Conservation (phyloP, 2,329 filamentous ascomycete species). For the Pseudogymnoascus sp. region DNA sequence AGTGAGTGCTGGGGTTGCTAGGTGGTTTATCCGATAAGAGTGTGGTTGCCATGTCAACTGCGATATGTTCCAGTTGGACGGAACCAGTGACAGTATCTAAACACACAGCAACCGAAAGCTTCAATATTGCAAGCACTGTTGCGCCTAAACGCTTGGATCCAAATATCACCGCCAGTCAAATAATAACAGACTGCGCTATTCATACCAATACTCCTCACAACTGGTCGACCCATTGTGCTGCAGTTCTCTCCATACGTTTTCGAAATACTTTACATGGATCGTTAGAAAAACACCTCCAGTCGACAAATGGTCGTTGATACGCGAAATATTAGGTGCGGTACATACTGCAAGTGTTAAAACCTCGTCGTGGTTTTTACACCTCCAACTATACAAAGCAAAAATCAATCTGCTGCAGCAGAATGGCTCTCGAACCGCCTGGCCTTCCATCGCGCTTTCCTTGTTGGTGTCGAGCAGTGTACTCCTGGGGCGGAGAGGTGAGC, state of each 20-base stretch:
- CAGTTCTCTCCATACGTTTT: neutral
- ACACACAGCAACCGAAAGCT: slow-evolving; percentile 1
- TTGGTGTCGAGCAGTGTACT: slow-evolving; percentile 87
- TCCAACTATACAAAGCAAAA: neutral
- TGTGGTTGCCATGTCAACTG: slow-evolving; percentile 1
- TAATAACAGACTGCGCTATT: neutral
- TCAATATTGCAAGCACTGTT: slow-evolving; percentile 2
- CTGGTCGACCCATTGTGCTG: neutral
- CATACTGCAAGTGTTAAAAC: neutral
- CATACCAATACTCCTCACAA: neutral
- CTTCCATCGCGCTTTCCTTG: slow-evolving; percentile 78
- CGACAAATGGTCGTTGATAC: slow-evolving; percentile 2
- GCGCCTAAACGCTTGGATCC: neutral
- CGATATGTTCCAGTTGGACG: slow-evolving; percentile 1
- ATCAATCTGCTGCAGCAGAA: slow-evolving; percentile 23
- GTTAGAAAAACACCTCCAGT: neutral
- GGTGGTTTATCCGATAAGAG: slow-evolving; percentile 1
- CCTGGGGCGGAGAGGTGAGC: slow-evolving; percentile 75
- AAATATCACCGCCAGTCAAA: neutral
- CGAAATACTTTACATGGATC: neutral
- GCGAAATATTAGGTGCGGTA: slow-evolving; percentile 3
- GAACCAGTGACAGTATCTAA: neutral
- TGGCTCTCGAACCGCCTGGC: slow-evolving; percentile 49
- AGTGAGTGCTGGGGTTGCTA: slow-evolving; percentile 1
- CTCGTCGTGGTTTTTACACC: neutral